A percentile compares a stretch with the other conserved stretches of the same genome.
These are phyloP conservation scores for Tetraselmis striata DNA, from an alignment of 139 green algal genomes.

Conservation along the genomic window DNA sequence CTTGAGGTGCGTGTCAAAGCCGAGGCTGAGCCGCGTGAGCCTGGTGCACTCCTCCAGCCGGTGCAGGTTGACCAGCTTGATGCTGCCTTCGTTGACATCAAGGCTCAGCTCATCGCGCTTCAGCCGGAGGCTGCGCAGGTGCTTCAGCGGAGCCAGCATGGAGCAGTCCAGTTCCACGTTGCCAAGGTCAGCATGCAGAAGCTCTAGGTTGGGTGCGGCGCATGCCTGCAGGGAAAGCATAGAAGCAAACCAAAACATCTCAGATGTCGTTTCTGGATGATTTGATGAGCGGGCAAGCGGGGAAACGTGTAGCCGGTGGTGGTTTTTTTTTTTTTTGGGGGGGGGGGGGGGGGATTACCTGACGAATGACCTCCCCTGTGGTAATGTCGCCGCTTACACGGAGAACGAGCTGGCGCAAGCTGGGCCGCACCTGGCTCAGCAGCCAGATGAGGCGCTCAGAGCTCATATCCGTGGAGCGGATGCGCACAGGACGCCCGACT, in stretches of 20 bases:
- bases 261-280: too few relatives aligned
- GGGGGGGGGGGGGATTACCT: too few relatives aligned
- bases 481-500: background rate
- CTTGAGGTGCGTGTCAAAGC: background rate
- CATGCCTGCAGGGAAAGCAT: too few relatives aligned
- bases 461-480: background rate
- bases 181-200: background rate
- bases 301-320: too few relatives aligned
- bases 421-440: background rate
- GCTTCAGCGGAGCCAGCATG: background rate
- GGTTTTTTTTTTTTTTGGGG: too few relatives aligned
- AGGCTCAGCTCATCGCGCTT: background rate
- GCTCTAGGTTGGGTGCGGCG: background rate
- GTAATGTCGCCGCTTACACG: background rate
- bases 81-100: background rate
- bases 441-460: background rate
- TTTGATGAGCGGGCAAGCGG: too few relatives aligned
- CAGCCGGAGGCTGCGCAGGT: background rate
- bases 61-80: background rate
- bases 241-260: too few relatives aligned
- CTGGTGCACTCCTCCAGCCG: background rate
- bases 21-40: background rate
- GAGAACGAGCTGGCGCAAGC: background rate
- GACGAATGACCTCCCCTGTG: background rate
- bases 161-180: background rate